These are phyloP conservation scores for Backusella tarrabulga DNA, from an alignment of 192 early-diverging fungal genomes.

Conservation along the genomic window DNA sequence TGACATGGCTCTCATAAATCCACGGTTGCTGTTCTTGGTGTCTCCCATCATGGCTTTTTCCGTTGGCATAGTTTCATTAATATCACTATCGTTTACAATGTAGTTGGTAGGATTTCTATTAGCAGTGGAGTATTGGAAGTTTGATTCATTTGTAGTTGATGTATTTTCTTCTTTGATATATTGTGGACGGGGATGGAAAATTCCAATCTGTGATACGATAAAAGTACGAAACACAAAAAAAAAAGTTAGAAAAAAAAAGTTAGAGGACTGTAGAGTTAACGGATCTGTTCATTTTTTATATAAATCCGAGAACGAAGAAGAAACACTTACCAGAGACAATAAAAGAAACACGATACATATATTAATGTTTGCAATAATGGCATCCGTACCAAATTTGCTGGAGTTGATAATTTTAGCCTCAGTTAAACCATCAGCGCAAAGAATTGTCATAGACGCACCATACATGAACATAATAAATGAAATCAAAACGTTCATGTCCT, in stretches of 20 bases:
- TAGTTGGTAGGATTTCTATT: background rate
- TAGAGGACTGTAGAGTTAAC: background rate
- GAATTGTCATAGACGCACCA: conserved; percentile 11
- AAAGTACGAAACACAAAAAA: background rate
- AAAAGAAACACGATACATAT: conserved; percentile 19
- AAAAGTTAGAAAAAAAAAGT: background rate
- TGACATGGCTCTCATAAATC: conserved; percentile 21
- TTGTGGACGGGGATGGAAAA: conserved; percentile 18
- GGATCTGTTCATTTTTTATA: background rate
- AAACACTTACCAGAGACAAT: conserved; percentile 12
- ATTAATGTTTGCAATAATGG: conserved; percentile 19
- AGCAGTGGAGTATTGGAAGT: background rate
- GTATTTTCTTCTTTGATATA: conserved; percentile 1
- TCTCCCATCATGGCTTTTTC: background rate
- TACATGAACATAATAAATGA: conserved; percentile 12
- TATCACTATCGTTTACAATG: background rate
- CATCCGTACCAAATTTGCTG: conserved; percentile 25
- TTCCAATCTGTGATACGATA: background rate
- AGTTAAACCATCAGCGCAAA: conserved; percentile 33
- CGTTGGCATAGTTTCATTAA: background rate
- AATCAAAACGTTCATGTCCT: conserved; percentile 33
- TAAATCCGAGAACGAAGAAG: background rate
- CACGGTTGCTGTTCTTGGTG: background rate
- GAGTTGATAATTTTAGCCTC: conserved; percentile 4
- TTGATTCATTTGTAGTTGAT: conserved; percentile 1